Percentiles rank a stretch among this genome's conserved stretches.
Conservation (phyloP, 2,329 filamentous ascomycete species). For the Venturia effusa region DNA sequence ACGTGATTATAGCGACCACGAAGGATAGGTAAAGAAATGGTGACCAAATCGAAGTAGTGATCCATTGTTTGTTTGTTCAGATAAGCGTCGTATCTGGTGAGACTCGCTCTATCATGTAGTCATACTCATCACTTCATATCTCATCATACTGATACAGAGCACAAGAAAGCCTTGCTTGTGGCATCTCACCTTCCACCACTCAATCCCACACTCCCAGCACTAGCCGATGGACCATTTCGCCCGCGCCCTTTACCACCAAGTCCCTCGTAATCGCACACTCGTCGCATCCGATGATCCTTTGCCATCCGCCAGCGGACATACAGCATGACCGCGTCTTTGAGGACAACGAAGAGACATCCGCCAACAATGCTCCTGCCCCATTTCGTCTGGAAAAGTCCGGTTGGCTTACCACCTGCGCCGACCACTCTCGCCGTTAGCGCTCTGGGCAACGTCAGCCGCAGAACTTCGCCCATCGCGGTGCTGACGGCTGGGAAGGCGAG, state of each 20-base stretch:
- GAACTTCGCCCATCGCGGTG: slow-evolving; percentile 62
- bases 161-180: not conserved
- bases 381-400: slow-evolving; percentile 64
- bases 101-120: not conserved
- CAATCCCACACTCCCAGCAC: not conserved
- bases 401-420: slow-evolving; percentile 31
- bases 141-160: not conserved
- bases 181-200: not conserved
- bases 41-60: too few species aligned
- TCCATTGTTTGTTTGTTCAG: too few species aligned
- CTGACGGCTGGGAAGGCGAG: slow-evolving; percentile 76
- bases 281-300: slow-evolving; percentile 34
- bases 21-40: too few species aligned
- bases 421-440: slow-evolving; percentile 44
- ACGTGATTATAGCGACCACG: too few species aligned
- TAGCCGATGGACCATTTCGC: not conserved
- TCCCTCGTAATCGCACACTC: slow-evolving; percentile 31
- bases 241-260: not conserved
- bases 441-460: slow-evolving; percentile 57
- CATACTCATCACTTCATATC: not conserved
- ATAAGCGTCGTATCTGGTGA: not conserved
- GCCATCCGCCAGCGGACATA: slow-evolving; percentile 46
- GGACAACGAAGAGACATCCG: slow-evolving; percentile 75
- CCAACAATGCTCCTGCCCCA: slow-evolving; percentile 88
- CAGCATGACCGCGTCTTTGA: slow-evolving; percentile 58